These are phyloP conservation scores for Zea luxurians DNA, from an alignment of 176 grass and related monocot genomes.

Conservation along the genomic window DNA sequence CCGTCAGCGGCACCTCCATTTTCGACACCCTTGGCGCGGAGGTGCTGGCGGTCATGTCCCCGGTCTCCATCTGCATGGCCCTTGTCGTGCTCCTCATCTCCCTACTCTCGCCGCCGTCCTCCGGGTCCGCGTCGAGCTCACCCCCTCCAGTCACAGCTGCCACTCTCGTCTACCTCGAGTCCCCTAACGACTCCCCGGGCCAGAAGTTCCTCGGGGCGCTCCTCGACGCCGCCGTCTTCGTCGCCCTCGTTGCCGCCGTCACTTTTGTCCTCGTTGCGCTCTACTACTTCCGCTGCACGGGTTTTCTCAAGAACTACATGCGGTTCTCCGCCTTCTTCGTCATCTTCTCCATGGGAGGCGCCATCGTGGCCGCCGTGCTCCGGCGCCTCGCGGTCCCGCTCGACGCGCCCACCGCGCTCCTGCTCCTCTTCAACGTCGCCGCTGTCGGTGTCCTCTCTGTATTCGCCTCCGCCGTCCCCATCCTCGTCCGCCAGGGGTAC, in stretches of 20 bases:
- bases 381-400: conserved; percentile 60
- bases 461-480: conserved; percentile 69
- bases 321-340: conserved; percentile 98
- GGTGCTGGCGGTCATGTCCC: conserved; percentile 87
- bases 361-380: conserved; percentile 61
- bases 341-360: conserved; percentile 87
- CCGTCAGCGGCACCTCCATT: conserved; percentile 41
- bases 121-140: conserved; percentile 10
- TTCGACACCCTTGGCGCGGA: conserved; percentile 74
- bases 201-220: conserved; percentile 77
- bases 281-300: conserved; percentile 97
- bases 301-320: conserved; percentile 95
- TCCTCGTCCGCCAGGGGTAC: conserved; percentile 87
- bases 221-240: conserved; percentile 86
- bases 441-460: conserved; percentile 75
- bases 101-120: conserved; percentile 54
- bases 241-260: conserved; percentile 63
- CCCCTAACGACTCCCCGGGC: conserved; percentile 54
- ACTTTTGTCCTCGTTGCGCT: conserved; percentile 84
- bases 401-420: conserved; percentile 60
- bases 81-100: conserved; percentile 86
- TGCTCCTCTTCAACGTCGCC: conserved; percentile 80
- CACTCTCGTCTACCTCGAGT: conserved; percentile 80
- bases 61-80: conserved; percentile 96
- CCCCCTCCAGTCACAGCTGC: conserved; percentile 67